Base-by-base conservation (phyloP, 306 rosid genomes). In the Vicia faba region DNA sequence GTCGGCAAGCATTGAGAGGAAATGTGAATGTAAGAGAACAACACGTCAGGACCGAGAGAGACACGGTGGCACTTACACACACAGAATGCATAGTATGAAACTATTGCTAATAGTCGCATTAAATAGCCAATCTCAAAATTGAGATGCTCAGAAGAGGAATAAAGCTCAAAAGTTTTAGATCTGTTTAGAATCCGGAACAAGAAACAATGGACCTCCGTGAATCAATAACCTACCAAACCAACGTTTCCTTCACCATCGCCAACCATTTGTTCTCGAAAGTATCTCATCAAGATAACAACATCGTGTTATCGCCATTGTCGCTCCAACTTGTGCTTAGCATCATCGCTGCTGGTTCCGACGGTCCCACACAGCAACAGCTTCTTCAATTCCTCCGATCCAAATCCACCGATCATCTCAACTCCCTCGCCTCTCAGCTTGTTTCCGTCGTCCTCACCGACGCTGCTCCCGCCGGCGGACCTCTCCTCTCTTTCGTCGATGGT, bases 241-340 rank as follows among this genome's bases (percentile, higher is more conserved):
- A 83, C 38, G 89, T 89, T 7, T 76, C 79, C 3, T 19, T 86
- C 66, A 63, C 48, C 66, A 29, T 92, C 12, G 70, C 95, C 1
- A 87, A 84, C 78, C 77, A 45, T 8, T 19, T 89, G 2, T 71
- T 92, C 28, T 79, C 51, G 25, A 3, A 49, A 7, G 4, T 50
- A 71, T 66, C 26, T 7, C 36, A 31, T 31, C 8, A 31, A 6
- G 4, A 49, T 3, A 73, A 79, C 7, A 92, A 92, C 82, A 28
- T 82, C 0, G 96, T 92, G 1, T 73, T 83, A 67, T 92, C 98
- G 44, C 98, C 98, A 5, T 59, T 85, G 28, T 92, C 96, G 25
- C 39, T 92, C 59, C 89, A 92, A 39, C 3, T 49, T 2, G 23
- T 49, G 1, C 85, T 64, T 82, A 8, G 55, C 26, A 16, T 49